These are phyloP conservation scores for Fusarium chaquense DNA, from an alignment of 2,329 filamentous ascomycete genomes.

Conservation along the genomic window DNA sequence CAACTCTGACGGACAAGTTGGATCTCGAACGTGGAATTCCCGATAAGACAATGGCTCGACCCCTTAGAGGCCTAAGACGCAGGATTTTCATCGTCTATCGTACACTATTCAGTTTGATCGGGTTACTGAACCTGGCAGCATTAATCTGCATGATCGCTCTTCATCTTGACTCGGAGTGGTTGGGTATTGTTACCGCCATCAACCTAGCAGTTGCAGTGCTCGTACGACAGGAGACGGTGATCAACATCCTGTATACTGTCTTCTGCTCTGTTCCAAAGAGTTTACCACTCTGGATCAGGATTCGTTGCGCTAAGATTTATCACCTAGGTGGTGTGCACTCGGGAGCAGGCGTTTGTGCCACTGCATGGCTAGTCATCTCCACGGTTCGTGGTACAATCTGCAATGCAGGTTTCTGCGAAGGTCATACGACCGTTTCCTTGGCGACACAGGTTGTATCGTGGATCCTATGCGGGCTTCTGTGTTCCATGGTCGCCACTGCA, in stretches of 20 bases:
- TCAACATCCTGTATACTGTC: conserved; percentile 63
- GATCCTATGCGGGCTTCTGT: conserved; percentile 67
- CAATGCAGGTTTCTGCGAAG: conserved; percentile 49
- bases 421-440: conserved; percentile 54
- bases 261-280: conserved; percentile 60
- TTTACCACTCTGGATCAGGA: conserved; percentile 62
- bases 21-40: conserved; percentile 53
- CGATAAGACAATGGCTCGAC: conserved; percentile 56
- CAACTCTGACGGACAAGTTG: conserved; percentile 47
- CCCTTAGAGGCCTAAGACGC: conserved; percentile 56
- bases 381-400: conserved; percentile 55
- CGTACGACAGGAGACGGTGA: conserved; percentile 65
- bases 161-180: conserved; percentile 52
- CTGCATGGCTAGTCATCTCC: conserved; percentile 62
- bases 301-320: conserved; percentile 63
- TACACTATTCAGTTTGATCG: conserved; percentile 66
- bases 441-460: conserved; percentile 64
- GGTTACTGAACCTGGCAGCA: conserved; percentile 63
- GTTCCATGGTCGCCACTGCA: conserved; percentile 71
- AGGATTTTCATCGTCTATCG: conserved; percentile 67
- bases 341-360: conserved; percentile 62
- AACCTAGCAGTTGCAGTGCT: conserved; percentile 65
- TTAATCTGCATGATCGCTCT: conserved; percentile 57
- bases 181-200: conserved; percentile 58
- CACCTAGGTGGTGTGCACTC: conserved; percentile 66